These are phyloP conservation scores for Kurtzmaniella natalensis DNA, from an alignment of 1,139 yeast species.

Conservation along the genomic window DNA sequence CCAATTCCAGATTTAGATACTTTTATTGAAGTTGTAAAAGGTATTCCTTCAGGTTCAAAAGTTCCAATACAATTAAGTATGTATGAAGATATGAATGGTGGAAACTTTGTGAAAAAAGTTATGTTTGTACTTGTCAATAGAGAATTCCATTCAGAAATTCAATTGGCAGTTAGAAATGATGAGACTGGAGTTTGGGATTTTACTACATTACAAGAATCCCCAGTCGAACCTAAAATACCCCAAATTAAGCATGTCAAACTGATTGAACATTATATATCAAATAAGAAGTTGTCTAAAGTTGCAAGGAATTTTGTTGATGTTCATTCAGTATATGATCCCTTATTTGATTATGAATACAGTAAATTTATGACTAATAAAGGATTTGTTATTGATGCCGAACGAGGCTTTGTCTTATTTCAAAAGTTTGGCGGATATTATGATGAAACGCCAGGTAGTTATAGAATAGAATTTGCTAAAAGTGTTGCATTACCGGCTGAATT, in stretches of 20 bases:
- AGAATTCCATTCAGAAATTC: slow-evolving; percentile 76
- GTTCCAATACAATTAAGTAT: slow-evolving; percentile 74
- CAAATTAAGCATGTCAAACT: slow-evolving; percentile 54
- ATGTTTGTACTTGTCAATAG: no score
- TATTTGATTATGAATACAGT: no score
- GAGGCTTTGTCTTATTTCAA: slow-evolving; percentile 78
- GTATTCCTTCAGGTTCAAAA: slow-evolving; percentile 71
- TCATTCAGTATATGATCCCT: no score
- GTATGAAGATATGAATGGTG: slow-evolving; percentile 75
- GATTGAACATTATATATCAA: background rate
- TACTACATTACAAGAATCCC: slow-evolving; percentile 56
- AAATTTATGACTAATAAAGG: slow-evolving; percentile 31
- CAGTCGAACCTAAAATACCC: slow-evolving; percentile 46
- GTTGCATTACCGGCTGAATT: slow-evolving; percentile 78
- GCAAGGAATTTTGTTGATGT: slow-evolving; percentile 63
- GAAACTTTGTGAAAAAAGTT: slow-evolving; percentile 69
- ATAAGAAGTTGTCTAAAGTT: slow-evolving; percentile 47
- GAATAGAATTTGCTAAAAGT: slow-evolving; percentile 82
- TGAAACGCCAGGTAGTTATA: slow-evolving; percentile 73
- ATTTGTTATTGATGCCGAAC: slow-evolving; percentile 70
- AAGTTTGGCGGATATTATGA: slow-evolving; percentile 82
- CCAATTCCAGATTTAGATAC: slow-evolving; percentile 71
- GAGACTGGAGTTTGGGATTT: slow-evolving; percentile 86
- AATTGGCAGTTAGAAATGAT: slow-evolving; percentile 75
- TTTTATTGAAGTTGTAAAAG: slow-evolving; percentile 73